These are phyloP conservation scores for Begonia peltatifolia DNA, from an alignment of 306 rosid species.

Conservation along the genomic window DNA sequence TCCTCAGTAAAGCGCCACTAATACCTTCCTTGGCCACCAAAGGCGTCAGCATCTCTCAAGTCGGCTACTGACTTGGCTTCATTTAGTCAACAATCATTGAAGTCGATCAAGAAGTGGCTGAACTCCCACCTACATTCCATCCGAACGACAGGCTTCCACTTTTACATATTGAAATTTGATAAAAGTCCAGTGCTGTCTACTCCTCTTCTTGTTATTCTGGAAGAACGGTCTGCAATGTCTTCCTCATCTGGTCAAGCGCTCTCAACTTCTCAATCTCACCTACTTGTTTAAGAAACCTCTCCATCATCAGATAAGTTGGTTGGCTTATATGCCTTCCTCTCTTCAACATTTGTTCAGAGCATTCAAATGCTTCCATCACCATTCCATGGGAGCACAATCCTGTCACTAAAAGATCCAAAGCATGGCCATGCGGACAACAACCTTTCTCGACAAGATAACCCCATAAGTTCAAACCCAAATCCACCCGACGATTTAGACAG, in stretches of 20 bases:
- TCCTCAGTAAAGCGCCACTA: too few relatives aligned
- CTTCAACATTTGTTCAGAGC: conserved; percentile 66
- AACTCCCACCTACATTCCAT: too few relatives aligned
- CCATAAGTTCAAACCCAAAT: conserved; percentile 64
- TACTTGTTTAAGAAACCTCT: conserved; percentile 33
- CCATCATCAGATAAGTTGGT: conserved; percentile 46
- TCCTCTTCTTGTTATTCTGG: conserved; percentile 33
- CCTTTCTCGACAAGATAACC: conserved; percentile 52
- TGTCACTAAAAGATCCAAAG: conserved; percentile 61
- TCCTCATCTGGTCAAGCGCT: conserved; percentile 44
- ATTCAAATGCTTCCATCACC: conserved; percentile 51
- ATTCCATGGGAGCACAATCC: conserved; percentile 62
- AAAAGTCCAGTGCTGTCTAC: too few relatives aligned
- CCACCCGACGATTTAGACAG: conserved; percentile 46
- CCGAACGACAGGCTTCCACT: too few relatives aligned
- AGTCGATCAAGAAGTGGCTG: too few relatives aligned
- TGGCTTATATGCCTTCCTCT: conserved; percentile 75
- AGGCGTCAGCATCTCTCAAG: too few relatives aligned
- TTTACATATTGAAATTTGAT: too few relatives aligned
- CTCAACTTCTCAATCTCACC: conserved; percentile 41
- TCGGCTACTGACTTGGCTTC: too few relatives aligned
- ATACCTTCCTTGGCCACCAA: too few relatives aligned
- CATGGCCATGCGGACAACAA: conserved; percentile 77
- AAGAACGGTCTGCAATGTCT: conserved; percentile 38
- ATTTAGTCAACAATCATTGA: too few relatives aligned